Base-by-base conservation (phyloP, 192 early-diverging fungal genomes). In the Gamsiella multidivaricata region DNA sequence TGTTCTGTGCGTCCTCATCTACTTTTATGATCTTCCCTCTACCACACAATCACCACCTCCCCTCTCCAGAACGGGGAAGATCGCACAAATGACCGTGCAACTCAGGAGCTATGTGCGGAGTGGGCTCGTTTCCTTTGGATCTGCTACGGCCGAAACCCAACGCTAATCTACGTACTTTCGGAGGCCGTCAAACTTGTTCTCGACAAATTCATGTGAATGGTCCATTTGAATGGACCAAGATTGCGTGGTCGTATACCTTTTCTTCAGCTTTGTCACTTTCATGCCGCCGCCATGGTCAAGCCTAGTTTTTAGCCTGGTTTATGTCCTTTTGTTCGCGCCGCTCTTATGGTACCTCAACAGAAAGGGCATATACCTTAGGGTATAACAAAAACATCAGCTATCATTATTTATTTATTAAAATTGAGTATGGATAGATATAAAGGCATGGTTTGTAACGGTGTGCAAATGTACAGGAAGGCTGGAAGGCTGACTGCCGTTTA, bases 131-230 rank as follows among this genome's bases (percentile, higher is more conserved):
- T n/a, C n/a, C n/a, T 82, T n/a, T 46, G 86, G 23, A 78, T 81
- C 22, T 80, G 61, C 20, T 70, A 83, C 28, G 86, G 86, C 7
- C 71, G 83, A 18, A 87, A 86, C 53, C 73, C 85, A 17, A 75
- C 84, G 15, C 20, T 81, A 5, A 66, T 87, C 37, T 88, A 85
- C 53, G 65, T 85, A 28, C 53, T 73, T 5, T 55, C 65, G 17
- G 81, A 83, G 45, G 6, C 79, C 25, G 31, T 82, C 2, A 73
- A 66, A 28, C 49, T 55, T n/a, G 29, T 75, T 9, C 34, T 75
- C 15, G 57, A 61, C 15, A 59, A 61, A 75, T 66, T 2, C 72
- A 57, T 2, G 56, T 28, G n/a, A 42, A 58, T 9, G 43, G 45
- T 1, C 9, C 1, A 4, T 26, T 37, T 15, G 43, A 53, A 3